A percentile compares a stretch with the other conserved stretches of the same genome.
phyloP scores from a whole-genome alignment of 305 asterid species.

The Rubia tinctorum region DNA sequence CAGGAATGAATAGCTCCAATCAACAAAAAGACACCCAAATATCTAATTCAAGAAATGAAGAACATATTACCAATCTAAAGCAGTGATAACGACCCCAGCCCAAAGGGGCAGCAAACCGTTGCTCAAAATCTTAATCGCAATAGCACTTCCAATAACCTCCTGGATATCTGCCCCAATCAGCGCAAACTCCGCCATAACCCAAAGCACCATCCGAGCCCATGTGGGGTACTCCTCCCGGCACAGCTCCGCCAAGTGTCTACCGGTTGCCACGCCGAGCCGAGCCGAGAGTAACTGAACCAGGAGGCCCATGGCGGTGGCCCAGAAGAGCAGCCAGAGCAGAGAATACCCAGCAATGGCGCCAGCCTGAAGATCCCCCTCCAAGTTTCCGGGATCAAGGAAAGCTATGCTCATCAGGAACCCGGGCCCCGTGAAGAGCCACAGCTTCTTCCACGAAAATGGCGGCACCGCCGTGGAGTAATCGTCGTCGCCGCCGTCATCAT shows the following conservation, averaged over 20 bases:
- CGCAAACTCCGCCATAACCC: slow-evolving; percentile 95
- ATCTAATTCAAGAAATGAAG: background rate
- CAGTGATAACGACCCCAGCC: slow-evolving; percentile 88
- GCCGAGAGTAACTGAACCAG: slow-evolving; percentile 79
- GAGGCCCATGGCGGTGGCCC: slow-evolving; percentile 96
- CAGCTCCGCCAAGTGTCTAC: slow-evolving; percentile 84
- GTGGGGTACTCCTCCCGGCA: slow-evolving; percentile 93
- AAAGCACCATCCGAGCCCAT: slow-evolving; percentile 79
- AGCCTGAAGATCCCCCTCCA: slow-evolving; percentile 93
- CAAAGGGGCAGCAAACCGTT: slow-evolving; percentile 75
- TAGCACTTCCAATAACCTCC: slow-evolving; percentile 95
- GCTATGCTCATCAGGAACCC: slow-evolving; percentile 96
- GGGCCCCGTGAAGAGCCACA: slow-evolving; percentile 94
- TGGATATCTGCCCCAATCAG: slow-evolving; percentile 89
- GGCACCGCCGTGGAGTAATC: slow-evolving; percentile 45
- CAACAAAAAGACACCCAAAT: background rate
- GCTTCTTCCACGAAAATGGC: slow-evolving; percentile 89
- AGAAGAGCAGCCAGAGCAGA: slow-evolving; percentile 73
- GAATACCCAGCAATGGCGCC: slow-evolving; percentile 97
- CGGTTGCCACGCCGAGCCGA: slow-evolving; percentile 90
- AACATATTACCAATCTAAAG: slow-evolving; percentile 74
- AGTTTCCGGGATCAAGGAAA: slow-evolving; percentile 90
- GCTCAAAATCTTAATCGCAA: slow-evolving; percentile 79
- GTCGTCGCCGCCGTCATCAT: slow-evolving; percentile 31
- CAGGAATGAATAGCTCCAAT: background rate